phyloP scores from a whole-genome alignment of 2,329 filamentous ascomycete species.

The Thielaviopsis musarum region DNA sequence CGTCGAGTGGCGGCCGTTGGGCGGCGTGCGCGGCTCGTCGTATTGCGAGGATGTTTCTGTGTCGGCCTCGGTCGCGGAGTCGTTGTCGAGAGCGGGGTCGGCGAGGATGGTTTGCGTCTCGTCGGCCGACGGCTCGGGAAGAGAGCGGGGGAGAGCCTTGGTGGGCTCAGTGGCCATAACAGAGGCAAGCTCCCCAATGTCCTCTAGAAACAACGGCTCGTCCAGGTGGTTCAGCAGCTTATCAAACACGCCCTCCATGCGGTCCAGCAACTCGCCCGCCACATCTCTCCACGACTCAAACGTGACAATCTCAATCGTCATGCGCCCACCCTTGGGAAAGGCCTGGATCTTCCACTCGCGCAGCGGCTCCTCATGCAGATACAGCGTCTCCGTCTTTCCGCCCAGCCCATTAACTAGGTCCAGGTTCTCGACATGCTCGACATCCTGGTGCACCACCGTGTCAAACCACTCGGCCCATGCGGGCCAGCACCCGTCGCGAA shows the following conservation, averaged over 20 bases:
- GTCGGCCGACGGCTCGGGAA: not conserved
- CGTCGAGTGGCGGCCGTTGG: not conserved
- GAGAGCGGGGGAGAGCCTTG: not conserved
- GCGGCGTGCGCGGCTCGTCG: slow-evolving; percentile 6
- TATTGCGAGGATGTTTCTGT: slow-evolving; percentile 1
- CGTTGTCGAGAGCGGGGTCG: not conserved
- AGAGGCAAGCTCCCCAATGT: not conserved
- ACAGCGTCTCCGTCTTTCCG: slow-evolving; percentile 38
- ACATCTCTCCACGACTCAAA: slow-evolving; percentile 37
- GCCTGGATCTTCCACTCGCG: slow-evolving; percentile 45
- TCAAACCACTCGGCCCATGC: slow-evolving; percentile 29
- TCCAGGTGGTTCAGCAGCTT: slow-evolving; percentile 22
- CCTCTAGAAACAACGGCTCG: slow-evolving; percentile 18
- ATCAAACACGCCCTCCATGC: slow-evolving; percentile 27
- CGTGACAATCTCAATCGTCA: slow-evolving; percentile 43
- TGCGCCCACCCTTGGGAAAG: slow-evolving; percentile 32
- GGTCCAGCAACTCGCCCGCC: slow-evolving; percentile 32
- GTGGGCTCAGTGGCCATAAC: not conserved
- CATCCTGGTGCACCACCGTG: slow-evolving; percentile 41
- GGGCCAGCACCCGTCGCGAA: slow-evolving; percentile 29
- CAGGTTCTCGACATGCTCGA: slow-evolving; percentile 42
- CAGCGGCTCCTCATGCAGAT: slow-evolving; percentile 39
- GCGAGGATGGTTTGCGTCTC: not conserved
- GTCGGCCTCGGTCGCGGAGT: not conserved
- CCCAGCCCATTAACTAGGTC: slow-evolving; percentile 20